A percentile compares a stretch with the other conserved stretches of the same genome.
phyloP scores from a whole-genome alignment of 2,329 filamentous ascomycete species.

The Colletotrichum navitas region DNA sequence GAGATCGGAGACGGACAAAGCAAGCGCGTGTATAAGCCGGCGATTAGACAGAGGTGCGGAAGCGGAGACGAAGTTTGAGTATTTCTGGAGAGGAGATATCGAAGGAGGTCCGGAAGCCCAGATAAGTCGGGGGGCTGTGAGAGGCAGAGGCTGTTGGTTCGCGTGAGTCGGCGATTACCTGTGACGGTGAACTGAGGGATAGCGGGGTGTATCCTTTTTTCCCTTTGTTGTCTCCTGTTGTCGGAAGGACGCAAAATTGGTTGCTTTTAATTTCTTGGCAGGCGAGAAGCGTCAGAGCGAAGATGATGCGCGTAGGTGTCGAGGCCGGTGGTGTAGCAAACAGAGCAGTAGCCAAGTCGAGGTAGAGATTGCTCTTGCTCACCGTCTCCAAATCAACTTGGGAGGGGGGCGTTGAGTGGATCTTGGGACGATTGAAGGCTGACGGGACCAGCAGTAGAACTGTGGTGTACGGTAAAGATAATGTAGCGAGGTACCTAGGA shows the following conservation, averaged over 20 bases:
- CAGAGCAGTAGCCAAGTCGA: background rate
- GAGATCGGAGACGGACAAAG: background rate
- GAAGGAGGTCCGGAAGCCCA: background rate
- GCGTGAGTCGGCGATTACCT: background rate
- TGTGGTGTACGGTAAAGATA: background rate
- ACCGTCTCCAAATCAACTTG: slow-evolving; percentile 13
- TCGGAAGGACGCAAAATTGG: background rate
- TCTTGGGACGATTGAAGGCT: slow-evolving; percentile 8
- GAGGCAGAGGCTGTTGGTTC: background rate
- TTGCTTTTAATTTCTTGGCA: background rate
- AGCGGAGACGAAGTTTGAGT: background rate
- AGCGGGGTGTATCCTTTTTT: slow-evolving; percentile 6
- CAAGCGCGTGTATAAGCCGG: background rate
- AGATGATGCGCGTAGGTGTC: background rate
- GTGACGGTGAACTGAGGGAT: slow-evolving; percentile 3
- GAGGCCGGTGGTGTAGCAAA: background rate
- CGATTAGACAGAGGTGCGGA: background rate
- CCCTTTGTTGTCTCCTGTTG: background rate
- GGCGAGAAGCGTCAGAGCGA: background rate
- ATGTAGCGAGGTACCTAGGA: slow-evolving; percentile 3
- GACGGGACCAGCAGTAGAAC: background rate
- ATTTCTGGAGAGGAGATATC: slow-evolving; percentile 1
- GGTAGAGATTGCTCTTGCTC: slow-evolving; percentile 18
- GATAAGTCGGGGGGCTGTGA: background rate
- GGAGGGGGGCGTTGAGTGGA: slow-evolving; percentile 7